phyloP scores from a whole-genome alignment of 2,329 filamentous ascomycete genomes.

The Sporothrix luriei region DNA sequence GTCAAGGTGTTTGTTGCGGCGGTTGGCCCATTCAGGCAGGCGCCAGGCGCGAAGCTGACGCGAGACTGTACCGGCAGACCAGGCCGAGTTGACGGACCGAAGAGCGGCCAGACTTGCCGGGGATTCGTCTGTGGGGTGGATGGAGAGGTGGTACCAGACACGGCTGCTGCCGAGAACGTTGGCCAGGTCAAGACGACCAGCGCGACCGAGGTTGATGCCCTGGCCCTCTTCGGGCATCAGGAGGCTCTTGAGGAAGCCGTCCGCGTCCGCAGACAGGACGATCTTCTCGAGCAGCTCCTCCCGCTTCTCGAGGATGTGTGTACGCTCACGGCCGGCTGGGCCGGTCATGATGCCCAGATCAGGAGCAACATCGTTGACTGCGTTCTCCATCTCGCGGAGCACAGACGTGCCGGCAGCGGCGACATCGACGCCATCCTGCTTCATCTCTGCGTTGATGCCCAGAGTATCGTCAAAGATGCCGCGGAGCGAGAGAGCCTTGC shows the following conservation, averaged over 20 bases:
- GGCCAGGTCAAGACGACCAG: constrained; percentile 76
- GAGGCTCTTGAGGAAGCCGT: constrained; percentile 78
- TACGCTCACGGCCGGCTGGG: constrained; percentile 68
- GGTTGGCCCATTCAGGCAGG: constrained; percentile 93
- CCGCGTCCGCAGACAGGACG: constrained; percentile 76
- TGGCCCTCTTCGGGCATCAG: constrained; percentile 76
- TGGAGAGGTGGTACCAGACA: constrained; percentile 89
- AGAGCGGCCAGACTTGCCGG: constrained; percentile 74
- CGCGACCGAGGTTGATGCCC: constrained; percentile 77
- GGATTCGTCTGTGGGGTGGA: constrained; percentile 88
- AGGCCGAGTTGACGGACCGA: constrained; percentile 73
- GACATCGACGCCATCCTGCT: constrained; percentile 85
- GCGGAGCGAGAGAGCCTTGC: constrained; percentile 85
- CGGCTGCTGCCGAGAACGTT: constrained; percentile 77
- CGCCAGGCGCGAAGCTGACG: constrained; percentile 92
- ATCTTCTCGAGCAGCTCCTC: constrained; percentile 86
- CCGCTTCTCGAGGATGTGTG: constrained; percentile 77
- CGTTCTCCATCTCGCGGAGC: constrained; percentile 81
- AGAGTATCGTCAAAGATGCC: constrained; percentile 89
- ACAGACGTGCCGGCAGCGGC: constrained; percentile 75
- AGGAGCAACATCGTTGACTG: constrained; percentile 72
- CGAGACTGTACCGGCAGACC: constrained; percentile 92
- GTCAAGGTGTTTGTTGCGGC: constrained; percentile 85
- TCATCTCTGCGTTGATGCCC: constrained; percentile 97
- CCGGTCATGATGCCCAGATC: constrained; percentile 76